phyloP scores from a whole-genome alignment of 768 basidiomycete species.

The Leccinum boreale region DNA sequence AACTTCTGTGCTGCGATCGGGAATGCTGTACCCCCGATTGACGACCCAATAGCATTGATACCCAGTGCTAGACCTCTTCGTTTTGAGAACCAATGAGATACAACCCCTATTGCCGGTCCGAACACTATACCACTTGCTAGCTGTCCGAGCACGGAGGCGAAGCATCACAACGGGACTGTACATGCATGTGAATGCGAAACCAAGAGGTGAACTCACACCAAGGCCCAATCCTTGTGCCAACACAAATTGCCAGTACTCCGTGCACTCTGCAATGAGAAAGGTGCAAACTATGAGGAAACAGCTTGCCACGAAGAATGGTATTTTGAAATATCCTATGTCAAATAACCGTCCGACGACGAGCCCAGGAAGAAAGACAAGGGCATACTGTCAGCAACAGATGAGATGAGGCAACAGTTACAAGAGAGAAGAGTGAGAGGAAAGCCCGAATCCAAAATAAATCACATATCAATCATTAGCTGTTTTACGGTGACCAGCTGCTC shows the following conservation, averaged over 20 bases:
- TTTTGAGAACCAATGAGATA: conserved; percentile 74
- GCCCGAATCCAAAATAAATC: not conserved
- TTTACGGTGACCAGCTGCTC: not conserved
- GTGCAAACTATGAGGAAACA: conserved; percentile 50
- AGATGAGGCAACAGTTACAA: too few species aligned
- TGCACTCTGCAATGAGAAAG: conserved; percentile 68
- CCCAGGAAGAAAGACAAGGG: conserved; percentile 60
- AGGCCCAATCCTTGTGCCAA: conserved; percentile 67
- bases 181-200: not conserved
- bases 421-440: not conserved
- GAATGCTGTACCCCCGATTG: conserved; percentile 64
- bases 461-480: not conserved
- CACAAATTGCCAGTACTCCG: conserved; percentile 69
- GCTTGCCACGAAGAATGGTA: conserved; percentile 47
- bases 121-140: conserved; percentile 57
- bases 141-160: conserved; percentile 7
- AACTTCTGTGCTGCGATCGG: conserved; percentile 60
- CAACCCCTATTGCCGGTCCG: conserved; percentile 54
- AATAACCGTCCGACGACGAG: conserved; percentile 66
- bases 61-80: conserved; percentile 58
- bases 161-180: not conserved
- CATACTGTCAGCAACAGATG: conserved; percentile 41
- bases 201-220: conserved; percentile 45
- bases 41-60: conserved; percentile 64
- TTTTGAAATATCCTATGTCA: conserved; percentile 65